A percentile compares a stretch with the other conserved stretches of the same genome.
Conservation (phyloP, 192 early-diverging fungal species). For the Martensiomyces pterosporus region DNA sequence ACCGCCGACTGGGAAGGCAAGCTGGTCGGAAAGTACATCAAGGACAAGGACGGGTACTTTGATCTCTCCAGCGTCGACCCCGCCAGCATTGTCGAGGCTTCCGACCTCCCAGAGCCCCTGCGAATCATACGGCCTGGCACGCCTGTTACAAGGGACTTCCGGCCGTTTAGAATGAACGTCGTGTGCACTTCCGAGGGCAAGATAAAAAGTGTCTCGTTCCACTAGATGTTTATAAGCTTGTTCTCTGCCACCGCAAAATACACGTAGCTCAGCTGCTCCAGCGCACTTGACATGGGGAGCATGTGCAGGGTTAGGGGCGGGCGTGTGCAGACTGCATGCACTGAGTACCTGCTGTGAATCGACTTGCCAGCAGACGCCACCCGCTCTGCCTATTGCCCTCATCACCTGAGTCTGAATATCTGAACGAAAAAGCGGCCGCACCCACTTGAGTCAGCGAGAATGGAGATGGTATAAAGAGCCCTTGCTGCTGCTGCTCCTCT, state of each 20-base stretch:
- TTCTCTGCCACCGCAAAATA: too few species aligned
- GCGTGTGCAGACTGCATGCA: too few species aligned
- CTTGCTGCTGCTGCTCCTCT: background rate
- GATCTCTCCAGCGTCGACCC: background rate
- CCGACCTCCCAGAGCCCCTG: conserved; percentile 20
- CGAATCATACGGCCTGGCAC: conserved; percentile 24
- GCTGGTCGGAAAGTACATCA: conserved; percentile 13
- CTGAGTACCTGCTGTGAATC: too few species aligned
- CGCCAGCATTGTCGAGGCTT: conserved; percentile 8
- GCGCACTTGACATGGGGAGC: too few species aligned
- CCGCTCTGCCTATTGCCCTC: too few species aligned
- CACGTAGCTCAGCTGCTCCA: too few species aligned
- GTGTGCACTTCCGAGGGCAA: conserved; percentile 10
- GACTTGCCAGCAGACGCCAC: too few species aligned
- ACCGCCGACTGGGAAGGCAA: conserved; percentile 5
- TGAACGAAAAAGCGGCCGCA: background rate
- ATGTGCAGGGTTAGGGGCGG: too few species aligned
- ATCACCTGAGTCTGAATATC: background rate
- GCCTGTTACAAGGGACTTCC: conserved; percentile 33
- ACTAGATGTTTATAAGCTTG: conserved; percentile 9
- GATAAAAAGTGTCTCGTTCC: conserved; percentile 15
- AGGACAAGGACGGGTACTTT: background rate
- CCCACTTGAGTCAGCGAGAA: background rate
- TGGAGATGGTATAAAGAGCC: background rate
- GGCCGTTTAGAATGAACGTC: conserved; percentile 26